phyloP scores from a whole-genome alignment of 1,139 yeast genomes.

The Saccharomyces hybrid region DNA sequence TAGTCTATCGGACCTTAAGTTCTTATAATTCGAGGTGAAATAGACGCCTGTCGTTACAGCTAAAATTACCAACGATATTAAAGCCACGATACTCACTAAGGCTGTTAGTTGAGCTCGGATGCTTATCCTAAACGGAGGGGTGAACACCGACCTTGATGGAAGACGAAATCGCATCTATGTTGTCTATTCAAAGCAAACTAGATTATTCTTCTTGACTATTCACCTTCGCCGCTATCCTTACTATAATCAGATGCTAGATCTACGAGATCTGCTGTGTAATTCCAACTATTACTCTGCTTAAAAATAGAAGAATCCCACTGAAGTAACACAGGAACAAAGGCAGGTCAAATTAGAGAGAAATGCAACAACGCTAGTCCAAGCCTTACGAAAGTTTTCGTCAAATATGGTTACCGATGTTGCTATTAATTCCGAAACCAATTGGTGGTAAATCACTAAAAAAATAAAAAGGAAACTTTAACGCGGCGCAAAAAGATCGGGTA shows the following conservation, averaged over 20 bases:
- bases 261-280: not conserved
- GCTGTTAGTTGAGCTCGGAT: conserved; percentile 63
- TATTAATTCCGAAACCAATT: not conserved
- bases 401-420: not conserved
- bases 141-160: conserved; percentile 4
- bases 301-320: not conserved
- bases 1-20: conserved; percentile 60
- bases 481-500: not conserved
- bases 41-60: conserved; percentile 78
- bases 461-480: not conserved
- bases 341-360: not conserved
- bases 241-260: not conserved
- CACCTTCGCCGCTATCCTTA: not conserved
- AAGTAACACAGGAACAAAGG: not conserved
- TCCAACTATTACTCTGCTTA: not conserved
- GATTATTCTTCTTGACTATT: not conserved
- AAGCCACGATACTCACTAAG: conserved; percentile 69
- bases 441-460: not conserved
- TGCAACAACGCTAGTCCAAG: not conserved
- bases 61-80: conserved; percentile 64
- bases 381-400: not conserved
- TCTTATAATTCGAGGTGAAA: conserved; percentile 56
- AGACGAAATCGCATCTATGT: not conserved
- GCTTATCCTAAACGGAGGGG: conserved; percentile 33
- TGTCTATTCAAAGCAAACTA: not conserved